These are phyloP conservation scores for Ceriops tagal DNA, from an alignment of 345 rosid genomes.

Conservation along the genomic window DNA sequence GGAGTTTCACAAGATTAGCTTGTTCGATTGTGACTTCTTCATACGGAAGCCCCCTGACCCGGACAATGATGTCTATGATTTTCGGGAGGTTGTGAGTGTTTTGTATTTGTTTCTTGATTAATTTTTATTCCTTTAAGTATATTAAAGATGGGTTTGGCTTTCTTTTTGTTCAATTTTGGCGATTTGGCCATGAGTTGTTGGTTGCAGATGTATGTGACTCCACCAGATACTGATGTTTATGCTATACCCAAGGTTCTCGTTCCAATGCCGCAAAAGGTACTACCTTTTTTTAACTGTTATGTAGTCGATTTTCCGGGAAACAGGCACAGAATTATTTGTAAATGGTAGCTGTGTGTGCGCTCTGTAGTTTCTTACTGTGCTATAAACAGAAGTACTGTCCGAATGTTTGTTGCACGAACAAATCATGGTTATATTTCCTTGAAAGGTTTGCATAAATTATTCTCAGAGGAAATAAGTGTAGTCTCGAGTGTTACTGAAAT, in stretches of 20 bases:
- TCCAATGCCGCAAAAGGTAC: constrained; percentile 86
- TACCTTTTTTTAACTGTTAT: neutral
- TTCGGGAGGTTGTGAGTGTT: constrained; percentile 62
- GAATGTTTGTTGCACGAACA: neutral
- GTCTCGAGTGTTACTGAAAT: neutral
- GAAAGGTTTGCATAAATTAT: neutral
- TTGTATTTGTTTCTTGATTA: neutral
- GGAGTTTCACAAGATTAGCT: constrained; percentile 80
- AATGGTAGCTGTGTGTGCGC: no score
- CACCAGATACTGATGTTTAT: constrained; percentile 89
- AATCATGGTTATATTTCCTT: neutral
- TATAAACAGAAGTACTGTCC: neutral
- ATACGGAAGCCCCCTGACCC: constrained; percentile 95
- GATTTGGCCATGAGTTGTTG: neutral
- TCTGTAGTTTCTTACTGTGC: no score
- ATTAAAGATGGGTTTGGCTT: constrained; percentile 1
- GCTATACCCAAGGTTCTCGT: constrained; percentile 85
- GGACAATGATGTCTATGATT: constrained; percentile 87
- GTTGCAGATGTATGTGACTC: constrained; percentile 89
- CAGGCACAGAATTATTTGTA: no score
- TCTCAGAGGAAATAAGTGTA: neutral
- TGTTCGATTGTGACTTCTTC: constrained; percentile 89
- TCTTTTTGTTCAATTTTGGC: constrained; percentile 1
- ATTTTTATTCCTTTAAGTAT: neutral
- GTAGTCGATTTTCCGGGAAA: no score